phyloP scores from a whole-genome alignment of 2,329 filamentous ascomycete genomes.

The Ceratocystis diversiconidia region DNA sequence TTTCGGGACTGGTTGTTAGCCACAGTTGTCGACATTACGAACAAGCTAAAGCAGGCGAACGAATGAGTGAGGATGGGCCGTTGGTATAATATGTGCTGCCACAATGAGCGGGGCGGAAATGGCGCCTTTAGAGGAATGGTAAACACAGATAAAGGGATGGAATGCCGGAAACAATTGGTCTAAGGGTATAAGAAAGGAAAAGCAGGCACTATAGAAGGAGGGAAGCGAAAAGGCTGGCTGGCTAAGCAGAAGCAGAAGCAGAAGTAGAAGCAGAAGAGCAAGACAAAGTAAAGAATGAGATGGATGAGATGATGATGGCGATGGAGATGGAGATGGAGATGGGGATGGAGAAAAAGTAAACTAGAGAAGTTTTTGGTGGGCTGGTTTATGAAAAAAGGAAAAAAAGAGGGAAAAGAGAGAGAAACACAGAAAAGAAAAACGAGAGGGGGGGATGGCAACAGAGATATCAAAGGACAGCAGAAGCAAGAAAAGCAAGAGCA shows the following conservation, averaged over 20 bases:
- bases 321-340: slow-evolving; percentile 2
- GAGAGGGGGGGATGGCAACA: background rate
- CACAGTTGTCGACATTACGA: background rate
- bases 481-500: background rate
- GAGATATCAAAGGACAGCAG: background rate
- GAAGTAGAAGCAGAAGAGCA: background rate
- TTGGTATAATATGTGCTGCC: background rate
- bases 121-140: background rate
- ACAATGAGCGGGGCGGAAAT: background rate
- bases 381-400: background rate
- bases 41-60: background rate
- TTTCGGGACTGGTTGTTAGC: slow-evolving; percentile 10
- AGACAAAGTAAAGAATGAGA: slow-evolving; percentile 8
- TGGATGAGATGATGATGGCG: slow-evolving; percentile 4
- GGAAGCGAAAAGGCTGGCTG: background rate
- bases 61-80: background rate
- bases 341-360: slow-evolving; percentile 10
- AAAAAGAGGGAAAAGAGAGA: slow-evolving; percentile 1
- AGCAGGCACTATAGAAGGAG: background rate
- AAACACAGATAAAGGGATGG: slow-evolving; percentile 6
- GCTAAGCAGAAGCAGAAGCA: no score
- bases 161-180: slow-evolving; percentile 5
- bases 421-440: slow-evolving; percentile 1
- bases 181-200: slow-evolving; percentile 2
- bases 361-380: slow-evolving; percentile 18